A percentile compares a stretch with the other conserved stretches of the same genome.
Conservation (phyloP, 2,329 filamentous ascomycete genomes). For the Neopestalotiopsis sp. region DNA sequence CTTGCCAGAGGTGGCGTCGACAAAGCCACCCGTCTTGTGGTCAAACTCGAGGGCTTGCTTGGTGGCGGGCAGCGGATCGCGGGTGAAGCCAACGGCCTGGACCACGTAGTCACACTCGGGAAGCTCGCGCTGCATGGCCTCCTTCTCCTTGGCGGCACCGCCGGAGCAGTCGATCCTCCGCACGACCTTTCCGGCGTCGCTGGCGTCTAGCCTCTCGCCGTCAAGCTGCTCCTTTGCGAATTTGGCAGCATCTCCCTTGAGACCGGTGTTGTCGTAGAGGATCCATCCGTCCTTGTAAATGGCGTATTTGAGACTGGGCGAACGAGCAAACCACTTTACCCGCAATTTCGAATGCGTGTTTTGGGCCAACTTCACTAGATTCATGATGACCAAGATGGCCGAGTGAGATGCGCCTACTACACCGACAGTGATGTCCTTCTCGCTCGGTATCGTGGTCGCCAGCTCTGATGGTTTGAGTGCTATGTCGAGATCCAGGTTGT, state of each 20-base stretch:
- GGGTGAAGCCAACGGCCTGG: slow-evolving; percentile 64
- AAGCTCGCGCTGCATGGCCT: slow-evolving; percentile 52
- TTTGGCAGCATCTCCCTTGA: slow-evolving; percentile 65
- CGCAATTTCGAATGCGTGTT: slow-evolving; percentile 57
- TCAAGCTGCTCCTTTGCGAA: slow-evolving; percentile 67
- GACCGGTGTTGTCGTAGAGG: slow-evolving; percentile 67
- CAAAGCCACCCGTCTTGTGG: slow-evolving; percentile 47
- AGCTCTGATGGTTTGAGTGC: slow-evolving; percentile 60
- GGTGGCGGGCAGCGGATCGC: slow-evolving; percentile 55
- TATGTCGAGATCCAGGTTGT: slow-evolving; percentile 57
- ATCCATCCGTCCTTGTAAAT: slow-evolving; percentile 69
- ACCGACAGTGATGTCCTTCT: slow-evolving; percentile 50
- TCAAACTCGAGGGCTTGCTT: slow-evolving; percentile 8
- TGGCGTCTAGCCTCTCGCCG: slow-evolving; percentile 49
- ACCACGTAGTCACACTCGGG: slow-evolving; percentile 57
- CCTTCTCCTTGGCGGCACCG: slow-evolving; percentile 44
- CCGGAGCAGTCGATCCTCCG: slow-evolving; percentile 50
- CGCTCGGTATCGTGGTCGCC: slow-evolving; percentile 42
- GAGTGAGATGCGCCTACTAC: slow-evolving; percentile 69
- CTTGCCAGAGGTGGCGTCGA: slow-evolving; percentile 44
- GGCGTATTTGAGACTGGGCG: slow-evolving; percentile 64
- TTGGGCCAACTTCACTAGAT: slow-evolving; percentile 59
- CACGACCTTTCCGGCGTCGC: slow-evolving; percentile 52
- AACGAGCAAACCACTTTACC: slow-evolving; percentile 66
- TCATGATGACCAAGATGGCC: slow-evolving; percentile 66